Base-by-base conservation (phyloP, 257 asterid species). In the Jaltomata sinuosa region DNA sequence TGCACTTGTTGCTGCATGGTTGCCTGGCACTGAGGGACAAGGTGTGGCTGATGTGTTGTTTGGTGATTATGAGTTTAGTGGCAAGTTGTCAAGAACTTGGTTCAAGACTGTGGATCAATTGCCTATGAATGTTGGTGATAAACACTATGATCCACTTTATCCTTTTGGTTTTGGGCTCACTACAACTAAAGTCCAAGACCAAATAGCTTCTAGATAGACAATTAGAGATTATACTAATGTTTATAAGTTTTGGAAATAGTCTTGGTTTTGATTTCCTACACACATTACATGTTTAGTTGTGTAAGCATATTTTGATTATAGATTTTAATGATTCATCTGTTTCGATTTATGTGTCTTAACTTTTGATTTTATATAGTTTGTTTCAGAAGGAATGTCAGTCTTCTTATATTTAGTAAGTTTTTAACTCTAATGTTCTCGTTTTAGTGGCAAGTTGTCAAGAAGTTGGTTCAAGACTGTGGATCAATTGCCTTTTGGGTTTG, bases 1-100 rank as follows among this genome's bases (percentile, higher is more conserved):
- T 45, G 92, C 93, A 2, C 69, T 94, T 14, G 94, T 94, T 59
- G 97, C 94, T 1, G 95, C 97, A 1, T 91, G 98, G 98, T 81
- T 94, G 6, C 97, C 97, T 0, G 97, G 97, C 0, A 84, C 87
- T 2, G 95, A 93, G 78, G 98, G 97, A 6, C 85, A 88, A 42
- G 97, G 98, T 1, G 89, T 94, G 42, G 84, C 93, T 0, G 95
- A 94, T 84, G 91, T 91, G 11, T 80, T 94, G 7, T 94, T 86
- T 61, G 97, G 97, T 3, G 94, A 92, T 64, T 89, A 88, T 22
- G 90, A 90, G 0, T 94, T 94, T 55, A 91, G 89, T 0, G 95
- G 95, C 1, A 92, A 89, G 80, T 80, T 89, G 15, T 29, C 97
- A 2, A 84, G 92, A 8, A 92, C 93, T 14, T 92, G 97, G 98